Base-by-base conservation (phyloP, 1,284 basidiomycete species). In the Vanrija humicola region DNA sequence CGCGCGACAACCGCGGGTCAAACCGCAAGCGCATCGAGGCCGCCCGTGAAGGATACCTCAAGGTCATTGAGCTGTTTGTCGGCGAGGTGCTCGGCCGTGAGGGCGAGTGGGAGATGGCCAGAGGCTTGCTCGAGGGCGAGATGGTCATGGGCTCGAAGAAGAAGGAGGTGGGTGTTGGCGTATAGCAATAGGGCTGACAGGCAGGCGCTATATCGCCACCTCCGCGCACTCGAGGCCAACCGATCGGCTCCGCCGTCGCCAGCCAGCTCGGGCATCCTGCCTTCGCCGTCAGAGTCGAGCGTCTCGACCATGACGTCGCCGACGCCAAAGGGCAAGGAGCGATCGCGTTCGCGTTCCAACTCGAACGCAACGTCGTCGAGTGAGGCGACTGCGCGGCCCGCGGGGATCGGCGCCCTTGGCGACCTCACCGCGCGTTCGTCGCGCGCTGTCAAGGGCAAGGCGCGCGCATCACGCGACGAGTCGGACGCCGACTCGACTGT, bases 101-200 rank as follows among this genome's bases (percentile, higher is more conserved):
- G 58, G 70, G 68, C 18, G 73, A 75, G 54, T 75, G 64, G 63
- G 73, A 73, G 56, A 75, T 75, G 73, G 73, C 72, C 1, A 58
- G 69, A 26, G 69, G 65, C 5, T 64, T 75, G 21, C 55, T 75
- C 46, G 72, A 73, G 43, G 69, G 71, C 25, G 73, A 75, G 25
- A 59, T 55, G 40, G 59, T 75, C 15, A 63, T 75, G 66, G 58
- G 63, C 16, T 67, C 66, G 6, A 73, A 72, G 62, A 65, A 70
- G 46, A 75, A 75, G 61, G 73, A 75, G 62, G 72, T 72, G 52
- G 57, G 68, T 23, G 39, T 10, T 38, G 40, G 23, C 10, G 28
- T 28, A 34, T 15, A 0, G 6, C 3, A 29, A 43, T 38, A 48
- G 21, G 6, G 44, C 43, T 43, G 19, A 51, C 47, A 18, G 25